Evolutionary conservation across 306 rosid genomes (phyloP).

Genomic region (Castanopsis chinensis): DNA sequence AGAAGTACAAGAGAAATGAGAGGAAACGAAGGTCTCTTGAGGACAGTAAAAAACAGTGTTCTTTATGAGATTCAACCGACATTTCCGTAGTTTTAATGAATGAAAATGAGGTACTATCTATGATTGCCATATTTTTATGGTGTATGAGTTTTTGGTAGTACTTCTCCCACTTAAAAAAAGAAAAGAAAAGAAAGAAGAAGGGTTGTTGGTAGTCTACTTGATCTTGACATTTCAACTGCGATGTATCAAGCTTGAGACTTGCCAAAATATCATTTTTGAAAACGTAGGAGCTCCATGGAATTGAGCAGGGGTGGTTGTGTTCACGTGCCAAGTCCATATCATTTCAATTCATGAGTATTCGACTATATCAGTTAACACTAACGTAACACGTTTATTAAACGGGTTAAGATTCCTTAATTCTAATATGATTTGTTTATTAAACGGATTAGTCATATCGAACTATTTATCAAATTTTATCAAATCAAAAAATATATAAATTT

Average conservation of each 20-base stretch:
- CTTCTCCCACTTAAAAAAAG: too few species aligned
- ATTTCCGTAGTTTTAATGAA: slow-evolving; percentile 38
- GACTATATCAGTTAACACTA: too few species aligned
- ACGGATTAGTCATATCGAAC: too few species aligned
- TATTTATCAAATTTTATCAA: too few species aligned
- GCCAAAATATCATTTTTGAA: neutral
- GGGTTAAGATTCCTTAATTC: too few species aligned
- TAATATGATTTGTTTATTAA: too few species aligned
- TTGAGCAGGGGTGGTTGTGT: too few species aligned
- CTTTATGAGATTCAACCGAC: slow-evolving; percentile 52
- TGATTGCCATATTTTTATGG: slow-evolving; percentile 8
- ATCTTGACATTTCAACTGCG: neutral
- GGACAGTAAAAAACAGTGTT: neutral
- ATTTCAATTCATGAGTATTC: too few species aligned
- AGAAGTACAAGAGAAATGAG: neutral
- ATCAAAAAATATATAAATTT: too few species aligned
- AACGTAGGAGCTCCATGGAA: neutral
- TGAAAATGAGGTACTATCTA: slow-evolving; percentile 41
- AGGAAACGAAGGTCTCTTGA: neutral
- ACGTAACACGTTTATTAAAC: too few species aligned
- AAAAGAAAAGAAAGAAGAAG: too few species aligned
- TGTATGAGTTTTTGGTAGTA: neutral
- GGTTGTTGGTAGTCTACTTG: neutral
- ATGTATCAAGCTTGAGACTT: neutral
- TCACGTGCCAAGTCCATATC: too few species aligned